phyloP scores from a whole-genome alignment of 768 basidiomycete species.

The Trametes elegans region DNA sequence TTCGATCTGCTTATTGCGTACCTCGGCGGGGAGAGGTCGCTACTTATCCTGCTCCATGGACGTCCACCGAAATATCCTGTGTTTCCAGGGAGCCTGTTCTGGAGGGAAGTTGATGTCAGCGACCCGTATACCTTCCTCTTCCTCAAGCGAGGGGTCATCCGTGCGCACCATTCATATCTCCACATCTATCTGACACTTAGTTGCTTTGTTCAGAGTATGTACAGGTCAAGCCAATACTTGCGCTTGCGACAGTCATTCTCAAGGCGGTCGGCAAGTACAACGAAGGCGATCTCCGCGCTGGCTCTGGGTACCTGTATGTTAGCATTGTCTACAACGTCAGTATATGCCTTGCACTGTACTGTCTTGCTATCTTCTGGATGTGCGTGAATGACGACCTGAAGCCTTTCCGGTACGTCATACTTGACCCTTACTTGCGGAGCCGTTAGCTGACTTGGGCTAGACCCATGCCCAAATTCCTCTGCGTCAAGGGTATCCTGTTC shows the following conservation, averaged over 20 bases:
- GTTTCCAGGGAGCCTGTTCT: slow-evolving; percentile 83
- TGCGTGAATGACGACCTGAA: slow-evolving; percentile 86
- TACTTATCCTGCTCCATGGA: slow-evolving; percentile 90
- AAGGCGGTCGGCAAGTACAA: slow-evolving; percentile 86
- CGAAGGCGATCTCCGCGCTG: slow-evolving; percentile 82
- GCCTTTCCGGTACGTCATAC: slow-evolving; percentile 68
- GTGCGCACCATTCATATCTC: slow-evolving; percentile 48
- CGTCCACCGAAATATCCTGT: slow-evolving; percentile 84
- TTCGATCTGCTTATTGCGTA: slow-evolving; percentile 80
- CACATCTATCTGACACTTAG: neutral
- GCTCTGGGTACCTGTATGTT: slow-evolving; percentile 90
- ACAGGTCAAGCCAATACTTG: slow-evolving; percentile 90
- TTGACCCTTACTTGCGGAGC: neutral
- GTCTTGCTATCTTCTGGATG: slow-evolving; percentile 96
- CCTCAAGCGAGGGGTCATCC: slow-evolving; percentile 92
- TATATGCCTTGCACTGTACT: slow-evolving; percentile 81
- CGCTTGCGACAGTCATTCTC: slow-evolving; percentile 77
- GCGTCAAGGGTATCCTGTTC: slow-evolving; percentile 97
- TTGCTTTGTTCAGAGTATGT: slow-evolving; percentile 74
- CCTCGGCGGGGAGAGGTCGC: slow-evolving; percentile 89
- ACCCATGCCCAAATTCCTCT: slow-evolving; percentile 95
- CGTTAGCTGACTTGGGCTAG: slow-evolving; percentile 36
- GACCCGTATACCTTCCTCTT: slow-evolving; percentile 95
- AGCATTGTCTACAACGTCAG: slow-evolving; percentile 82
- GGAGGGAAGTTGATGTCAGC: slow-evolving; percentile 84